Evolutionary conservation across 2,329 filamentous ascomycete species (phyloP).

Genomic region (Amauroascus verrucosus): DNA sequence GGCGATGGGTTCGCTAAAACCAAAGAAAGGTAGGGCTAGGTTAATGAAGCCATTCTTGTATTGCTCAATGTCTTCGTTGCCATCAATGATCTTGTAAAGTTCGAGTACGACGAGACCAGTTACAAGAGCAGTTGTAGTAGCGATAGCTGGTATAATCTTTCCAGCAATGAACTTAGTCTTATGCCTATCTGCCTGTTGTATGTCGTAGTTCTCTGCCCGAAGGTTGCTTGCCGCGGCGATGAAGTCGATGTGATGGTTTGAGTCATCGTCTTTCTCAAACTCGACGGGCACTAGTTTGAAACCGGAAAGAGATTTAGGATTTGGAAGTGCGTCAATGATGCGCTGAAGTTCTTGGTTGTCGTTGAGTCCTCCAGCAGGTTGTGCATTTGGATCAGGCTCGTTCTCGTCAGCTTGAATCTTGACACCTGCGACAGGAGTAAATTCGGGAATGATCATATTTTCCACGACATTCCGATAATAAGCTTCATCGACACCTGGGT

Average conservation of each 20-base stretch:
- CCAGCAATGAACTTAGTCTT: conserved; percentile 99
- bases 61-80: conserved; percentile 91
- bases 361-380: conserved; percentile 41
- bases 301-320: conserved; percentile 68
- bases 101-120: conserved; percentile 89
- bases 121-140: conserved; percentile 89
- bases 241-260: conserved; percentile 97
- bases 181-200: conserved; percentile 80
- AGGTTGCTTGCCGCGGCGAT: conserved; percentile 96
- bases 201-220: conserved; percentile 96
- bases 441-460: conserved; percentile 91
- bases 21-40: conserved; percentile 90
- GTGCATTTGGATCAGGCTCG: conserved; percentile 83
- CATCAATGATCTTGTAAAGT: conserved; percentile 92
- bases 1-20: conserved; percentile 91
- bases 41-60: conserved; percentile 99
- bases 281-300: conserved; percentile 88
- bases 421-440: conserved; percentile 76
- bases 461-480: conserved; percentile 73
- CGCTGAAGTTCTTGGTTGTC: conserved; percentile 67
- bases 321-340: conserved; percentile 62
- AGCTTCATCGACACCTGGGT: conserved; percentile 58
- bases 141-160: conserved; percentile 98
- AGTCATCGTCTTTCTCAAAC: conserved; percentile 98
- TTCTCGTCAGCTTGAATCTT: conserved; percentile 96